Percentiles rank a stretch among this genome's conserved stretches.
phyloP scores from a whole-genome alignment of 805 yeast species.

The Monosporozyma aerobia region DNA sequence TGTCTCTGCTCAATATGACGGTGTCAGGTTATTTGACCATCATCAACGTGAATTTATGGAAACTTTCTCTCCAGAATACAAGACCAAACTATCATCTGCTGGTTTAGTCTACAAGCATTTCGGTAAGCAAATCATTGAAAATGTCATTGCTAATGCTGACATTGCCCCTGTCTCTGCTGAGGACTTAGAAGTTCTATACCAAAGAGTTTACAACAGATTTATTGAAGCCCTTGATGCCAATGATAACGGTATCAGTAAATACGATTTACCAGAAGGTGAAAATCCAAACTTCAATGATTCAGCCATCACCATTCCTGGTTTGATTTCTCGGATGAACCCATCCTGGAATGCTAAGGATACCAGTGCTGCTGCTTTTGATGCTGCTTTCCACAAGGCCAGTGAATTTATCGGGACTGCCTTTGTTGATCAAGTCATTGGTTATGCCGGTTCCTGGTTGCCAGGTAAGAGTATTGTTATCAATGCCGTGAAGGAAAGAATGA shows the following conservation, averaged over 20 bases:
- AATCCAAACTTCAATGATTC: slow-evolving; percentile 61
- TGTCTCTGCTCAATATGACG: slow-evolving; percentile 78
- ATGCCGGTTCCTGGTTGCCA: slow-evolving; percentile 85
- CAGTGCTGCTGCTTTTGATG: slow-evolving; percentile 57
- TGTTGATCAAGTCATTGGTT: slow-evolving; percentile 51
- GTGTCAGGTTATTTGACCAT: slow-evolving; percentile 81
- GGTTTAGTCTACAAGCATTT: slow-evolving; percentile 86
- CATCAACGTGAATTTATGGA: slow-evolving; percentile 89
- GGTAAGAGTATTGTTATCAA: slow-evolving; percentile 67
- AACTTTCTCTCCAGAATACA: slow-evolving; percentile 51
- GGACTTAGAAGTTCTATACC: slow-evolving; percentile 56
- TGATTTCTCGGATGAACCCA: slow-evolving; percentile 77
- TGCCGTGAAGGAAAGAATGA: slow-evolving; percentile 53
- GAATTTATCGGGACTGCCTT: slow-evolving; percentile 79
- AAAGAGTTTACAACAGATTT: slow-evolving; percentile 75
- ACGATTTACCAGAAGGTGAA: slow-evolving; percentile 36
- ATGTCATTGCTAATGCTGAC: slow-evolving; percentile 34
- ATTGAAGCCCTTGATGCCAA: slow-evolving; percentile 91
- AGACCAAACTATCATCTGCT: slow-evolving; percentile 85
- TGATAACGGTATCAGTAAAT: slow-evolving; percentile 84
- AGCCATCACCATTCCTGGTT: slow-evolving; percentile 66
- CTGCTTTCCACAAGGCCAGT: slow-evolving; percentile 59
- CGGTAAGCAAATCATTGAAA: slow-evolving; percentile 57
- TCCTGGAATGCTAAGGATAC: slow-evolving; percentile 60
- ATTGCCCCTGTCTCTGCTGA: slow-evolving; percentile 11